Base-by-base conservation (phyloP, 2,329 filamentous ascomycete species). In the Boeremia lycopersici region DNA sequence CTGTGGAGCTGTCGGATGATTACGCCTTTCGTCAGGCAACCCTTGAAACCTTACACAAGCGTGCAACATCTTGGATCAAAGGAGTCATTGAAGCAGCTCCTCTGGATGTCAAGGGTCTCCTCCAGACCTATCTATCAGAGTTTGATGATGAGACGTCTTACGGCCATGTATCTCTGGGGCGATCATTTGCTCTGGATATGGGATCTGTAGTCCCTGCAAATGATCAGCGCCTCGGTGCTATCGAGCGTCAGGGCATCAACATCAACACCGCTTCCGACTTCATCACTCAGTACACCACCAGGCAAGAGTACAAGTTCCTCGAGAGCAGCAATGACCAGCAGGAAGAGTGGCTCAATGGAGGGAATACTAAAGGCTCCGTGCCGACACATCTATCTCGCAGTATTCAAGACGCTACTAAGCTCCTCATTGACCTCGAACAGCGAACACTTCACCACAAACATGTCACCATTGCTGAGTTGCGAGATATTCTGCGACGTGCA, bases 251-350 rank as follows among this genome's bases (percentile, higher is more conserved):
- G 15, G 86, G 88, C 42, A 85, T 86, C 48, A 86, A 86, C 59
- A 88, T 97, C 72, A 96, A 98, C 72, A 92, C 93, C 10, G 92
- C 91, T 0, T 98, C 95, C 2, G 93, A 98, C 72, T 96, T 99
- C 67, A 86, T 99, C 70, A 92, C 95, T 1, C 93, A 99, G 70
- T 99, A 99, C 73, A 98, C 93, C 3, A 96, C 92, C 25, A 89
- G 95, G 33, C 96, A 99, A 72, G 93, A 96, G 70, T 99, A 99
- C 74, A 87, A 93, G 52, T 93, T 93, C 69, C 86, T 91, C 10
- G 91, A 96, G 71, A 84, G 86, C 2, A 78, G 89, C 33, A 86
- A 88, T 1, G 87, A 89, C 54, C 85, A 87, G 57, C 86, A 88
- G 55, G 81, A 83, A 55, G 72, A 75, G 41, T 84, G 89, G 78